Evolutionary conservation across 495 filamentous ascomycete species (phyloP).

Genomic region (Letharia columbiana): DNA sequence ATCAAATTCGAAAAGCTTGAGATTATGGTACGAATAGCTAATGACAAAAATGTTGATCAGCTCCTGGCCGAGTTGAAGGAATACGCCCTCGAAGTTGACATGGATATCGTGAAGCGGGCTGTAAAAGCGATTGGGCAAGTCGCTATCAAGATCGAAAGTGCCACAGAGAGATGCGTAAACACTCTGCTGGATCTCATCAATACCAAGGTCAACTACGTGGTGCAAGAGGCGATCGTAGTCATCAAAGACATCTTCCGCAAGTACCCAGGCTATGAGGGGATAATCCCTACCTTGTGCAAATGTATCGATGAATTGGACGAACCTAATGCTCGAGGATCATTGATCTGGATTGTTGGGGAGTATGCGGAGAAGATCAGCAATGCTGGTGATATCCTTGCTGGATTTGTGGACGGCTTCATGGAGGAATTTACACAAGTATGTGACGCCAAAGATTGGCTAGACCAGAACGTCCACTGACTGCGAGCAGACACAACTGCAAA

Average conservation of each 20-base stretch:
- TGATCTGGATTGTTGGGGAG: slow-evolving; percentile 98
- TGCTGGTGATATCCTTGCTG: slow-evolving; percentile 77
- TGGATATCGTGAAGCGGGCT: slow-evolving; percentile 94
- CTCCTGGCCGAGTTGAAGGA: slow-evolving; percentile 90
- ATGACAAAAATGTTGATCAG: slow-evolving; percentile 93
- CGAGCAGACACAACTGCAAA: slow-evolving; percentile 77
- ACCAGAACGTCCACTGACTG: slow-evolving; percentile 3
- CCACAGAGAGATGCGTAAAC: slow-evolving; percentile 91
- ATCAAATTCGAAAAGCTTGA: slow-evolving; percentile 97
- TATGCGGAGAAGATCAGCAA: slow-evolving; percentile 99
- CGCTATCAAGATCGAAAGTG: slow-evolving; percentile 94
- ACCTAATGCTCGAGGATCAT: slow-evolving; percentile 77
- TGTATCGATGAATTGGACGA: slow-evolving; percentile 97
- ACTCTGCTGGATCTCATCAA: slow-evolving; percentile 86
- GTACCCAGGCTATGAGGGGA: slow-evolving; percentile 95
- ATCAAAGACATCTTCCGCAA: slow-evolving; percentile 98
- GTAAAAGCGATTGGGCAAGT: slow-evolving; percentile 95
- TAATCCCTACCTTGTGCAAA: slow-evolving; percentile 92
- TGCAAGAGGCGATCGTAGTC: slow-evolving; percentile 95
- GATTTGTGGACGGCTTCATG: slow-evolving; percentile 85
- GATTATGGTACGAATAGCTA: slow-evolving; percentile 99
- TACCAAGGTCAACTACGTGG: slow-evolving; percentile 97
- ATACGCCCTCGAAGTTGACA: slow-evolving; percentile 95
- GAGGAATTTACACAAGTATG: slow-evolving; percentile 81
- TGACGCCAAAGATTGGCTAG: slow-evolving; percentile 8